A percentile compares a stretch with the other conserved stretches of the same genome.
phyloP scores from a whole-genome alignment of 148 eudicot species.

The Bassia scoparia region DNA sequence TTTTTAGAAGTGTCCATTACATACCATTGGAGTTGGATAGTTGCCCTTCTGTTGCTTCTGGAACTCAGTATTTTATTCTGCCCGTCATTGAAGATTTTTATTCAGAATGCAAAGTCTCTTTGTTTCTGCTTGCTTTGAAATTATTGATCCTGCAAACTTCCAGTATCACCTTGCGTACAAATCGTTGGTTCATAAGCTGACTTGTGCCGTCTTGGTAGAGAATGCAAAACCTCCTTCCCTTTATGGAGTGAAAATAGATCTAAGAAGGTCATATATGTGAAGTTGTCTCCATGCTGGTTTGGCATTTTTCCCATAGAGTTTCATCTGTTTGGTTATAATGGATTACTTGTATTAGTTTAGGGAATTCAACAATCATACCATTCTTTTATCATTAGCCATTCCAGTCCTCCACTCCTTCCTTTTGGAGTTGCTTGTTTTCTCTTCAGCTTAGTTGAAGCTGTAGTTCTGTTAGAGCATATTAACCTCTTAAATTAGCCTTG shows the following conservation, averaged over 20 bases:
- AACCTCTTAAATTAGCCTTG: background rate
- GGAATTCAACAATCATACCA: background rate
- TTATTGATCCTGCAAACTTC: slow-evolving; percentile 16
- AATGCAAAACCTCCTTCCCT: background rate
- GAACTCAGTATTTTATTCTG: slow-evolving; percentile 14
- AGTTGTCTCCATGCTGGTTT: background rate
- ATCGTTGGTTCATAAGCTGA: background rate
- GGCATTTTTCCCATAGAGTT: background rate
- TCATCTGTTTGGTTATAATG: background rate
- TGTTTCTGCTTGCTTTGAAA: slow-evolving; percentile 14
- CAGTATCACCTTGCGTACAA: slow-evolving; percentile 5
- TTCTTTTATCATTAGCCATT: background rate
- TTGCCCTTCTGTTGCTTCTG: slow-evolving; percentile 10
- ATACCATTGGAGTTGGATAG: background rate
- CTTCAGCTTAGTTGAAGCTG: background rate
- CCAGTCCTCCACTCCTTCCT: background rate
- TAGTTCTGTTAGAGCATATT: background rate
- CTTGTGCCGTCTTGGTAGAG: background rate
- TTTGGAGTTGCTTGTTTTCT: background rate
- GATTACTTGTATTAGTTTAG: background rate
- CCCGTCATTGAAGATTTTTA: background rate
- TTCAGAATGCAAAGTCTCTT: background rate
- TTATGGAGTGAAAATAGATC: background rate
- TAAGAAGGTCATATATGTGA: slow-evolving; percentile 6
- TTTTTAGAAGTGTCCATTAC: slow-evolving; percentile 1